Percentiles rank a stretch among this genome's conserved stretches.
These are phyloP conservation scores for Agrostemma githago DNA, from an alignment of 148 eudicot species.

Conservation along the genomic window DNA sequence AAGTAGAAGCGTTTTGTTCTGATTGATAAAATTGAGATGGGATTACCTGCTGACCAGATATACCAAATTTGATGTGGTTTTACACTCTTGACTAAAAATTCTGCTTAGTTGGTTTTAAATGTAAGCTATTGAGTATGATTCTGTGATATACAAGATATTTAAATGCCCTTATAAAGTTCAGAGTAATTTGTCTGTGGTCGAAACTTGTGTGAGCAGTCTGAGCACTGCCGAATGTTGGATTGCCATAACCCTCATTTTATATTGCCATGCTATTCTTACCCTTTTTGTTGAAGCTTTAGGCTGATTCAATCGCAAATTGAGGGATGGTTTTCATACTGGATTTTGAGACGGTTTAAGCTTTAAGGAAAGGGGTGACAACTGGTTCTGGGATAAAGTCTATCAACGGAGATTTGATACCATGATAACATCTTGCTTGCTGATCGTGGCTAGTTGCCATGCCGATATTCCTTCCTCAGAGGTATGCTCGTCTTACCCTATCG, in stretches of 20 bases:
- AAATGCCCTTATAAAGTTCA: not conserved
- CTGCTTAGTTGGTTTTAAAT: too few relatives aligned
- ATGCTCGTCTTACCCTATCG: not conserved
- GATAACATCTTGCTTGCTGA: not conserved
- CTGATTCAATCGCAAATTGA: not conserved
- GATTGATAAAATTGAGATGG: constrained; percentile 33
- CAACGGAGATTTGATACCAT: not conserved
- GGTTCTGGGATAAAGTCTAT: not conserved
- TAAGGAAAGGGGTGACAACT: not conserved
- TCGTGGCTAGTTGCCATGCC: not conserved
- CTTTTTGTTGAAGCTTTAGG: too few relatives aligned
- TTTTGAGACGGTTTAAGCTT: not conserved
- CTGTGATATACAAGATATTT: not conserved
- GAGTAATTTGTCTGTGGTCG: not conserved
- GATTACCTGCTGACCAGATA: constrained; percentile 41
- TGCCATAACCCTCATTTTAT: too few relatives aligned
- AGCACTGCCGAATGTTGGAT: too few relatives aligned
- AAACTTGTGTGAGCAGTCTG: not conserved
- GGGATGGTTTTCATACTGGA: not conserved
- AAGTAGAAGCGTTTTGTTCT: constrained; percentile 35
- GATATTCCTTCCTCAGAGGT: not conserved
- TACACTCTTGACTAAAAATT: not conserved
- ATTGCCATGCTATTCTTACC: too few relatives aligned
- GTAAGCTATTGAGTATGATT: not conserved
- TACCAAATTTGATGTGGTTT: not conserved